Evolutionary conservation across 1,284 basidiomycete species (phyloP).

Genomic region (Sanghuangporus weigelae): DNA sequence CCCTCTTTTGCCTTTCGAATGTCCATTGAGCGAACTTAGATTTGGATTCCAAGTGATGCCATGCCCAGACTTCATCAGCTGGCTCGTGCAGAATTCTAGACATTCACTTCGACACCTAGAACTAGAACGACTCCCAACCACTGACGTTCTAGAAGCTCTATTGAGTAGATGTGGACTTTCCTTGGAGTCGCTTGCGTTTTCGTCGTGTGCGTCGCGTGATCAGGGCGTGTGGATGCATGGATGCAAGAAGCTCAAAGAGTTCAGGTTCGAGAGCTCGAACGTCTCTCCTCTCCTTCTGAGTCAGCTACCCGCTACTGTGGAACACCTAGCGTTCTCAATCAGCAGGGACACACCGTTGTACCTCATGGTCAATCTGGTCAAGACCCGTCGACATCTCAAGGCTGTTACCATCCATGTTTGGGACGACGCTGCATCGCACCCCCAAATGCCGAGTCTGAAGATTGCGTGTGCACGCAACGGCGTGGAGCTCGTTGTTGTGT

Average conservation of each 20-base stretch:
- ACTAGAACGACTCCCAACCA: slow-evolving; percentile 51
- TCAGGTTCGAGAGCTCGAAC: slow-evolving; percentile 48
- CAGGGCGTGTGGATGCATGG: slow-evolving; percentile 39
- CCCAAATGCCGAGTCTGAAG: slow-evolving; percentile 43
- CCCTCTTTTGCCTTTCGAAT: slow-evolving; percentile 39
- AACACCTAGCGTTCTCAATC: slow-evolving; percentile 54
- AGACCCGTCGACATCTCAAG: slow-evolving; percentile 34
- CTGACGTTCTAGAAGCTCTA: slow-evolving; percentile 47
- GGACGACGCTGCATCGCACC: slow-evolving; percentile 41
- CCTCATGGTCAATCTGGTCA: slow-evolving; percentile 46
- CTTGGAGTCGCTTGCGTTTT: slow-evolving; percentile 51
- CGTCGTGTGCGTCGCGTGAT: slow-evolving; percentile 45
- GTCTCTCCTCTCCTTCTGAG: slow-evolving; percentile 41
- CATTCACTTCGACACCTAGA: slow-evolving; percentile 47
- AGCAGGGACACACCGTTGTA: slow-evolving; percentile 48
- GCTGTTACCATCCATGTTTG: slow-evolving; percentile 44
- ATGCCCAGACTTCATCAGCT: slow-evolving; percentile 53
- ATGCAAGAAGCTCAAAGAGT: slow-evolving; percentile 45
- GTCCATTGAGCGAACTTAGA: slow-evolving; percentile 44
- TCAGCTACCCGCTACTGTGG: slow-evolving; percentile 41
- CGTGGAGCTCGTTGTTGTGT: slow-evolving; percentile 40
- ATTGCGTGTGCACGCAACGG: slow-evolving; percentile 52
- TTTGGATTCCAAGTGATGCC: slow-evolving; percentile 58
- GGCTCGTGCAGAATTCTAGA: slow-evolving; percentile 57
- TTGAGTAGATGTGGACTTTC: slow-evolving; percentile 40